Evolutionary conservation across 192 early-diverging fungal species (phyloP), one percentile per base, ranked within the genome.

Genomic region (Spizellomyces sp.): DNA sequence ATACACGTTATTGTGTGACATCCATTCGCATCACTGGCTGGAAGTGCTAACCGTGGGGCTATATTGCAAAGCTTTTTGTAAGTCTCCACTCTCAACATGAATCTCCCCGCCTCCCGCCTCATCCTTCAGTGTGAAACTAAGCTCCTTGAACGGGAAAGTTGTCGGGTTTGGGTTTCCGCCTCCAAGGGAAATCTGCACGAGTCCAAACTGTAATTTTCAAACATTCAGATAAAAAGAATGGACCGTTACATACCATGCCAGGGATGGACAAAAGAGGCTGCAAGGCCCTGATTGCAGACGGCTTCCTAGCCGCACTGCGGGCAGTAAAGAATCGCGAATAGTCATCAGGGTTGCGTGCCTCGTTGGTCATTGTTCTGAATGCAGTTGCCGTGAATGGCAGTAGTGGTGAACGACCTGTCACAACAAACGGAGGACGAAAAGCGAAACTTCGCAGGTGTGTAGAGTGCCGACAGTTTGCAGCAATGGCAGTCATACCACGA

Each of bases 121-220:
- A 27, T 63, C 50, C 12, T 75, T 76, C 42, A 84, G 66, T 45
- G 72, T 79, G 52, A 87, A 77, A 9, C 63, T 66, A 45, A 87
- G 48, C 5, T 70, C 71, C 15, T 79, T 69, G 71, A 83, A 83
- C 43, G 85, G 85, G 60, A 87, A 87, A 14, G 81, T 81, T 8
- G 45, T 21, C 27, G 83, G 75, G 60, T 87, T 71, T 5, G 85
- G 85, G 59, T 76, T 76, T 12, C 85, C 85, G 55, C 83, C 83
- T 21, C 81, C 81, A 48, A 77, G 52, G 9, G 83, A 78, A 46
- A 77, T 79, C 60, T 68, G 42, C 14, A 57, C 57, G 61, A n/a
- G 54, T 45, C 12, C 12, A 64, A 22, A 46, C 59, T 12, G 9
- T 14, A 17, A 15, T 21, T 15, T 42, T 36, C 55, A 9, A 44